Evolutionary conservation across 1,139 yeast species (phyloP), one percentile per base, ranked within the genome.

Genomic region (Magnusiomyces paraingens): DNA sequence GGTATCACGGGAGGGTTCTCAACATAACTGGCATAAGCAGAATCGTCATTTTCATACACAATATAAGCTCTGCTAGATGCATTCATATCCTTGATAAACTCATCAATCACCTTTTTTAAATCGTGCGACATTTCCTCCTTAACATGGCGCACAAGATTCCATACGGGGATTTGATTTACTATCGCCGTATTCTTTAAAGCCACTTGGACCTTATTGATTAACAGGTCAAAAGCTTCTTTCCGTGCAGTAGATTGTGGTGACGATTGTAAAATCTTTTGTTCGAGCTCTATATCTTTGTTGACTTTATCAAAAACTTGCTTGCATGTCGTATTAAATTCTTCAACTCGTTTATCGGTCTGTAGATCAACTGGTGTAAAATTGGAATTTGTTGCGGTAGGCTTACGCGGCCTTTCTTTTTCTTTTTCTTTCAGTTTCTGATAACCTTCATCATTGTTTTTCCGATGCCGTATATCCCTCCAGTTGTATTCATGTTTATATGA

Each of bases 1-100:
- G 57, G 57, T 3, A 55, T 52, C 35, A 55, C 45, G 14, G 57
- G 57, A 15, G 57, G 57, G 42, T 55, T 55, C 22, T 55, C 53
- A 3, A 51, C 51, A 32, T 55, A 55, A 1, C 26, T 40, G 12
- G 15, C 18, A 40, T 50, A 55, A 15, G 44, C 35, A 11, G 38
- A 42, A 14, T 48, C n/a, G 32, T 52, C 54, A 39, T 50, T 52
- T 15, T 55, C 57, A 36, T 51, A 52, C 22, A 51, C 57, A 14
- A 41, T 45, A 36, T 52, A 55, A 5, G 35, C 15, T 11, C 14
- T n/a, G 29, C 40, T 48, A 3, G 54, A 51, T 4, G 41, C 51
- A 15, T 51, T 5, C 14, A 54, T 20, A 22, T 54, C 54, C 22
- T 32, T 36, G n/a, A 39, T 17, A 20, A 35, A 54, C 29, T 54